These are phyloP conservation scores for Leucocoprinus leucothites DNA, from an alignment of 768 basidiomycete species.

Conservation along the genomic window DNA sequence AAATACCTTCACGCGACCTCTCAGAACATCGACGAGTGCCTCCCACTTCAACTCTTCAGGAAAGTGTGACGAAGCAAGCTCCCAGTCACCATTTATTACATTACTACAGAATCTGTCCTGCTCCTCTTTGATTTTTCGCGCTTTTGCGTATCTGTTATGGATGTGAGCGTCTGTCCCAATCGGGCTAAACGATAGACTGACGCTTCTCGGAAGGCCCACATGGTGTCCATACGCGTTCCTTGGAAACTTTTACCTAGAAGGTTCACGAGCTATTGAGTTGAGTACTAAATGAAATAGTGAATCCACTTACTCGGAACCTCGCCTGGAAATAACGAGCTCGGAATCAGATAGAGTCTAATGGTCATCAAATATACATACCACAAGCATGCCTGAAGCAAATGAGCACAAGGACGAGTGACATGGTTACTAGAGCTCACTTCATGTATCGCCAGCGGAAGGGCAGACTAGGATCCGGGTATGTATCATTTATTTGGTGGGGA, in stretches of 20 bases:
- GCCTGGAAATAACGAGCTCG: conserved; percentile 27
- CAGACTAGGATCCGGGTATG: conserved; percentile 39
- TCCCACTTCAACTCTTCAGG: conserved; percentile 79
- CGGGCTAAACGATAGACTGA: conserved; percentile 25
- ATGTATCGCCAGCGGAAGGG: conserved; percentile 73
- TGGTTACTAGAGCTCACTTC: conserved; percentile 43
- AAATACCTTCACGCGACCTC: conserved; percentile 71
- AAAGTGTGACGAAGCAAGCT: conserved; percentile 45
- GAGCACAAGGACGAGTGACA: not conserved
- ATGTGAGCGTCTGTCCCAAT: not conserved
- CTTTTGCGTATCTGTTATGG: conserved; percentile 55
- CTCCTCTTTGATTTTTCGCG: conserved; percentile 57
- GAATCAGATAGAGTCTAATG: not conserved
- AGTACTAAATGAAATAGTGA: not conserved
- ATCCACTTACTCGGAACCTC: conserved; percentile 50
- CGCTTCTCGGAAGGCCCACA: conserved; percentile 67
- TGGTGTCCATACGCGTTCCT: conserved; percentile 64
- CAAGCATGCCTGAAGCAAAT: conserved; percentile 48
- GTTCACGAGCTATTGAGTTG: not conserved
- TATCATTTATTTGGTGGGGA: conserved; percentile 56
- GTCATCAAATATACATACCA: conserved; percentile 33
- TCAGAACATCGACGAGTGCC: conserved; percentile 70
- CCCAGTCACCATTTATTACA: conserved; percentile 41
- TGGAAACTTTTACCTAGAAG: conserved; percentile 33
- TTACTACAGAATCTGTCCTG: conserved; percentile 68